Conservation (phyloP, 192 early-diverging fungal genomes). For the Diversispora epigaea region DNA sequence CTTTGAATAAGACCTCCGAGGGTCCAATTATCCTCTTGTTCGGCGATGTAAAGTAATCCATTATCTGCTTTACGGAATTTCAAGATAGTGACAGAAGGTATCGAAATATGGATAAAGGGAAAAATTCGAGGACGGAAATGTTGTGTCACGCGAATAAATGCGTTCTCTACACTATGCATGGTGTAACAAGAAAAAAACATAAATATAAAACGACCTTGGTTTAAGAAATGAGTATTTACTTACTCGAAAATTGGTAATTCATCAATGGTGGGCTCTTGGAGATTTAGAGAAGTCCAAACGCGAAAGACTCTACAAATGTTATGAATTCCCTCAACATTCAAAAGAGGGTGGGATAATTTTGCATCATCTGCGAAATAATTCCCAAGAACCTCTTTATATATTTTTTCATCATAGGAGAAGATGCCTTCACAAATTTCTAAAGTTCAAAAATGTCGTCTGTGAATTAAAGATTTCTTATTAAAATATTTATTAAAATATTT, state of each 20-base stretch:
- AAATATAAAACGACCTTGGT: not conserved
- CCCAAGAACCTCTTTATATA: constrained; percentile 52
- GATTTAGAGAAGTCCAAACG: constrained; percentile 42
- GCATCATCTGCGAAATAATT: constrained; percentile 55
- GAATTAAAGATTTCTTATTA: too few species aligned
- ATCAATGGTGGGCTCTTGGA: constrained; percentile 39
- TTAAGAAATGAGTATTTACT: constrained; percentile 11
- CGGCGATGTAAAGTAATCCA: constrained; percentile 49
- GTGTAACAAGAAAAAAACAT: not conserved
- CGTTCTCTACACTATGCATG: constrained; percentile 43
- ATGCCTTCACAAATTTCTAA: constrained; percentile 1
- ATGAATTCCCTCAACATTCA: constrained; percentile 48
- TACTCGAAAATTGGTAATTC: constrained; percentile 42
- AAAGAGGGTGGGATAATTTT: constrained; percentile 47
- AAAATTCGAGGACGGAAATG: constrained; percentile 52
- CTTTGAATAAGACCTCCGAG: constrained; percentile 56
- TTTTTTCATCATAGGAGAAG: constrained; percentile 43
- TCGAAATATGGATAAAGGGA: constrained; percentile 47
- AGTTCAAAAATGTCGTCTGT: not conserved
- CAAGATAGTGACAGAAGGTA: constrained; percentile 55
- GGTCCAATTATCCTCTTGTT: constrained; percentile 60
- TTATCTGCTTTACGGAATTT: constrained; percentile 47
- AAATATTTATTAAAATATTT: too few species aligned
- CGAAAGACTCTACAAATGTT: constrained; percentile 53
- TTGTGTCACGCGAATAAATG: constrained; percentile 53